A percentile compares a stretch with the other conserved stretches of the same genome.
Evolutionary conservation across 768 basidiomycete genomes (phyloP).

Genomic region (Strobilomyces echinocephalus): DNA sequence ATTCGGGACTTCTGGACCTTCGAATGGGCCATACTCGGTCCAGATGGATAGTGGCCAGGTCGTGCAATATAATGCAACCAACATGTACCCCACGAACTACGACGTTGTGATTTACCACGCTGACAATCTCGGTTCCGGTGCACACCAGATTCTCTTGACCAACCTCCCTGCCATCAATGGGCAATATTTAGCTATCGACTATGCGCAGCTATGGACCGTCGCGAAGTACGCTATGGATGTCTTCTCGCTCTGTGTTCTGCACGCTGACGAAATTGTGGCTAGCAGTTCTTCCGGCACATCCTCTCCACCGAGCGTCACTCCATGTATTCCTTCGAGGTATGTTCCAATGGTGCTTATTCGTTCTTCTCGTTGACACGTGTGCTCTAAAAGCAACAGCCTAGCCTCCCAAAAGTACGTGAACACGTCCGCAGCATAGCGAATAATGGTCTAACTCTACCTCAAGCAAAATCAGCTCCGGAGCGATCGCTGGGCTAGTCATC

Average conservation of each 20-base stretch:
- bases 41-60: constrained; percentile 31
- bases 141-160: constrained; percentile 31
- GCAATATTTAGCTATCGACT: constrained; percentile 29
- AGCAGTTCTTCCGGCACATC: not conserved
- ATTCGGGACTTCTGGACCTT: constrained; percentile 39
- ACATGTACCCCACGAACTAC: constrained; percentile 16
- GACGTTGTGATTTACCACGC: constrained; percentile 31
- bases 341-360: not conserved
- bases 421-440: not conserved
- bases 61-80: constrained; percentile 15
- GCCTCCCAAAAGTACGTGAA: constrained; percentile 14
- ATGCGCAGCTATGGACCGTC: constrained; percentile 24
- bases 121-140: constrained; percentile 37
- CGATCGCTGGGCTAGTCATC: constrained; percentile 21
- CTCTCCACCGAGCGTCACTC: not conserved
- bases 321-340: constrained; percentile 5
- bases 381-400: not conserved
- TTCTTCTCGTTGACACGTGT: not conserved
- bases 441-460: not conserved
- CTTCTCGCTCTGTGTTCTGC: not conserved
- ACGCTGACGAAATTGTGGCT: not conserved
- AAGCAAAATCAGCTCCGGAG: constrained; percentile 20
- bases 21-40: constrained; percentile 32
- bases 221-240: constrained; percentile 12
- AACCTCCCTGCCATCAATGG: constrained; percentile 26